These are phyloP conservation scores for Rhytidhysteron rufulum DNA, from an alignment of 2,329 filamentous ascomycete species.

Conservation along the genomic window DNA sequence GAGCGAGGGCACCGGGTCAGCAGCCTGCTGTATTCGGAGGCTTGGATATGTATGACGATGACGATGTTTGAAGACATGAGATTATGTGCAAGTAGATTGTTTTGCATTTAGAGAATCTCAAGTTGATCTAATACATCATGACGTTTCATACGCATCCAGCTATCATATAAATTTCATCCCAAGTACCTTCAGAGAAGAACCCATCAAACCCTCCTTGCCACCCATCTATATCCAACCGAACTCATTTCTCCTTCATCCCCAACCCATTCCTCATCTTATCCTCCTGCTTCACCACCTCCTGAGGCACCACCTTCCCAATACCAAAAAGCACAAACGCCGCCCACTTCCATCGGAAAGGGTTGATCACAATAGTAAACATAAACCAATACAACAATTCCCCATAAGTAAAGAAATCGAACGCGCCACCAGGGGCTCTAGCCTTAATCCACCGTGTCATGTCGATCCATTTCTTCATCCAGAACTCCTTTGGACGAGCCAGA, in stretches of 20 bases:
- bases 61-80: slow-evolving; percentile 18
- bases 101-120: no score
- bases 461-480: slow-evolving; percentile 83
- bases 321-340: slow-evolving; percentile 78
- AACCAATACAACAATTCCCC: slow-evolving; percentile 85
- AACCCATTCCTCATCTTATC: slow-evolving; percentile 55
- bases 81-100: no score
- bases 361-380: slow-evolving; percentile 70
- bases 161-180: no score
- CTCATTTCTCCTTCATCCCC: slow-evolving; percentile 32
- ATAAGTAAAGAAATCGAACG: slow-evolving; percentile 89
- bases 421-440: slow-evolving; percentile 59
- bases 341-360: slow-evolving; percentile 91
- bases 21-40: slow-evolving; percentile 20
- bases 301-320: slow-evolving; percentile 63
- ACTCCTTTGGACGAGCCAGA: slow-evolving; percentile 64
- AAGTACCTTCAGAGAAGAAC: no score
- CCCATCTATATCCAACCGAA: background rate
- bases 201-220: background rate
- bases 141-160: no score
- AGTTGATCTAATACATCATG: no score
- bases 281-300: slow-evolving; percentile 64
- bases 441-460: slow-evolving; percentile 76
- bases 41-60: slow-evolving; percentile 39
- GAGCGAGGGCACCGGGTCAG: background rate